These are phyloP conservation scores for Hapsidospora chrysogenum DNA, from an alignment of 495 filamentous ascomycete species.

Conservation along the genomic window DNA sequence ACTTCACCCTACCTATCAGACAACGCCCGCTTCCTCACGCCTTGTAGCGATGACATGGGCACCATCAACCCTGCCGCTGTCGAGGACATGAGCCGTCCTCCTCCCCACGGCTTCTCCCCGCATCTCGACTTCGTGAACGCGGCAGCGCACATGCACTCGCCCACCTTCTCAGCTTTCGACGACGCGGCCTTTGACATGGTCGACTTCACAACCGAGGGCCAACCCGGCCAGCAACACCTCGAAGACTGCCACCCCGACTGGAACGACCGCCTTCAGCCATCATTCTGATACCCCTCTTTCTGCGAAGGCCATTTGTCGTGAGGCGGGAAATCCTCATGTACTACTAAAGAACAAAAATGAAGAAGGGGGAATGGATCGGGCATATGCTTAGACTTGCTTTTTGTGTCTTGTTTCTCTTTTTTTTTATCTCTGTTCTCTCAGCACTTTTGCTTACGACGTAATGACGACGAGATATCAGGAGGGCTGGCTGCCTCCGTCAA, in stretches of 20 bases:
- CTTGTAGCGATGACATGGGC: constrained; percentile 25
- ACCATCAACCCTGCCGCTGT: constrained; percentile 8
- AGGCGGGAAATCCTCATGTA: too few relatives aligned
- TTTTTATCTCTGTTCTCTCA: too few relatives aligned
- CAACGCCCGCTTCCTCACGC: constrained; percentile 18
- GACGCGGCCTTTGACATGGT: constrained; percentile 1
- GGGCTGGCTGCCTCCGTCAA: too few relatives aligned
- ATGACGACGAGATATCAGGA: too few relatives aligned
- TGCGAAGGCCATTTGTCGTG: too few relatives aligned
- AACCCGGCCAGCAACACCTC: too few relatives aligned
- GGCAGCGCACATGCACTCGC: not conserved
- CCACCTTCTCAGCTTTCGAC: constrained; percentile 2
- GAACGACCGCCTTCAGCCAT: not conserved
- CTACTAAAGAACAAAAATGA: too few relatives aligned
- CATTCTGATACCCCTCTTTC: not conserved
- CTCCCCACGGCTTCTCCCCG: not conserved
- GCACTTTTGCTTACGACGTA: too few relatives aligned
- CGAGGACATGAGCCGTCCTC: not conserved
- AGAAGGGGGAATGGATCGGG: too few relatives aligned
- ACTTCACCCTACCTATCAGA: constrained; percentile 6
- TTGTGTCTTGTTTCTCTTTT: too few relatives aligned
- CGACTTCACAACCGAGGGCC: not conserved
- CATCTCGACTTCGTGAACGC: constrained; percentile 1
- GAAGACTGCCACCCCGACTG: too few relatives aligned
- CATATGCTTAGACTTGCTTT: too few relatives aligned